Evolutionary conservation across 495 filamentous ascomycete species (phyloP).

Genomic region (Copromyces sp.): DNA sequence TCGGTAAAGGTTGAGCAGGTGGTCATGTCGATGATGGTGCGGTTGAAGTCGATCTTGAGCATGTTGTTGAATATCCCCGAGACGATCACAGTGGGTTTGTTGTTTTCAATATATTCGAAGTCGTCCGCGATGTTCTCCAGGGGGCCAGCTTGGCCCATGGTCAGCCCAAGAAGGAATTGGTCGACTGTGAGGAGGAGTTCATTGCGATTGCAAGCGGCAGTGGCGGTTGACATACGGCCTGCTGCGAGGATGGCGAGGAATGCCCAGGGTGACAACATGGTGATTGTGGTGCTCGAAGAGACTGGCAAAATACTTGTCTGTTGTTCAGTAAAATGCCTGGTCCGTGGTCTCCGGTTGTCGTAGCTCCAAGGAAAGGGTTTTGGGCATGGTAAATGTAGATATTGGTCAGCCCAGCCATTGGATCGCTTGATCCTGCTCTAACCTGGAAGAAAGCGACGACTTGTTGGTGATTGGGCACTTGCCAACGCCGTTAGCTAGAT

Average conservation of each 20-base stretch:
- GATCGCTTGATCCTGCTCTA: not conserved
- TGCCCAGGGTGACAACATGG: not conserved
- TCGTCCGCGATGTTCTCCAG: slow-evolving; percentile 1
- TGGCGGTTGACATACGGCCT: not conserved
- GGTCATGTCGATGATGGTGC: slow-evolving; percentile 21
- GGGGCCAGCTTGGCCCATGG: not conserved
- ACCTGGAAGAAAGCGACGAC: not conserved
- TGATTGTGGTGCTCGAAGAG: not conserved
- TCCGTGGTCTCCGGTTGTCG: not conserved
- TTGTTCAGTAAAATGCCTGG: not conserved
- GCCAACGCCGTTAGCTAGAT: not conserved
- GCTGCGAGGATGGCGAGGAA: not conserved
- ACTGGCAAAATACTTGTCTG: not conserved
- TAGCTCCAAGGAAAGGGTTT: not conserved
- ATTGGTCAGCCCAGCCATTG: not conserved
- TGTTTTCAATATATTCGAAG: slow-evolving; percentile 20
- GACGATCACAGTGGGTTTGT: slow-evolving; percentile 17
- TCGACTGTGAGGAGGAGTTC: not conserved
- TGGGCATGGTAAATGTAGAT: not conserved
- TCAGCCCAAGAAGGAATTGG: not conserved
- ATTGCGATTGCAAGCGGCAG: not conserved
- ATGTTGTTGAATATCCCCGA: slow-evolving; percentile 21
- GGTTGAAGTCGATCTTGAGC: slow-evolving; percentile 22
- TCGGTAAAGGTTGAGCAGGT: slow-evolving; percentile 30
- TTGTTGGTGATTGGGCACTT: not conserved